Base-by-base conservation (phyloP, 305 asterid genomes). In the Caryopteris hybrid region DNA sequence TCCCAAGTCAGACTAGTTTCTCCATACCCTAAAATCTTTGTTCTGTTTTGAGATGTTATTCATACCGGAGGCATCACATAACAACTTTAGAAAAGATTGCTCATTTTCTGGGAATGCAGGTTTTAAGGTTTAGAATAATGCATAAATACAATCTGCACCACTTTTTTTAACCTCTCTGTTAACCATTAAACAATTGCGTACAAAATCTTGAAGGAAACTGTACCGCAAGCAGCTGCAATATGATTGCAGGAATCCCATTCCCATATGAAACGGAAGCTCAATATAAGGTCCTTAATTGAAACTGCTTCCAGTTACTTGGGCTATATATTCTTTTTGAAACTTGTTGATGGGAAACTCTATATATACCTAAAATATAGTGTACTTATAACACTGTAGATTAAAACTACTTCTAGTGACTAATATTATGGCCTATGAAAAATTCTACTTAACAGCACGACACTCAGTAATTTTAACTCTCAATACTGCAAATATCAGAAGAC, bases 241-340 rank as follows among this genome's bases (percentile, higher is more conserved):
- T 5, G 21, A 23, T 22, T 55, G 23, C 42, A 43, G 31, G 17
- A 39, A 70, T 64, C 60, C 29, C 52, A 10, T n/a, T 25, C 2
- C 31, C 31, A 13, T 5, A 18, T 18, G 8, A 52, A 21, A 22
- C 5, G 55, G 21, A 55, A 50, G 48, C 18, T 33, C n/a, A 46
- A 23, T n/a, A 41, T 10, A 18, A 53, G 72, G 33, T 56, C 36
- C 67, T 45, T 57, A 29, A 31, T 13, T 46, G 45, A 56, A 36
- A 41, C 36, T 66, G 71, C 60, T 10, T 63, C 57, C 18, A 18
- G 31, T 16, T 67, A 25, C 5, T 55, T 65, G 63, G 54, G 38
- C 54, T 16, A 47, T 5, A n/a, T 39, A 25, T 25, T 36, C 42
- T 16, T 38, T 23, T 51, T 60, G 10, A 59, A 42, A 23, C 61